Evolutionary conservation across 768 basidiomycete species (phyloP).

Genomic region (Filobasidium wieringae): DNA sequence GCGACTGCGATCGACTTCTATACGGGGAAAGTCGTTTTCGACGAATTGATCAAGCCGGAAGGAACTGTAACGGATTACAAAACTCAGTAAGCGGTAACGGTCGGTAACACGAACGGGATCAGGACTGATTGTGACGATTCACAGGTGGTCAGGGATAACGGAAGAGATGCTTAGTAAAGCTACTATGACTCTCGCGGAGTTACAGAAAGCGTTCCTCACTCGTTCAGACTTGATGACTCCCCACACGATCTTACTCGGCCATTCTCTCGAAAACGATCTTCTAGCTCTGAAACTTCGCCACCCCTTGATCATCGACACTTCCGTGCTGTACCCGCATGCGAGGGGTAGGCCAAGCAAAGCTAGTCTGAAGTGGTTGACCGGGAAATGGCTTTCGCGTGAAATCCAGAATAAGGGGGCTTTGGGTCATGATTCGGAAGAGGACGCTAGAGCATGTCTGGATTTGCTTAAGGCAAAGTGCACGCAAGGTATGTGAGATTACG

Average conservation of each 20-base stretch:
- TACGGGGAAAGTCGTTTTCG: slow-evolving; percentile 63
- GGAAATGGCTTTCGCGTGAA: slow-evolving; percentile 79
- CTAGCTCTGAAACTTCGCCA: slow-evolving; percentile 77
- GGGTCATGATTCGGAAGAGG: slow-evolving; percentile 90
- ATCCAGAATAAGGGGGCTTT: slow-evolving; percentile 71
- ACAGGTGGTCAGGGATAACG: slow-evolving; percentile 88
- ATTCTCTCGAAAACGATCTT: slow-evolving; percentile 91
- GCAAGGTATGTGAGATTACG: slow-evolving; percentile 42
- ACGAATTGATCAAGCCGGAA: slow-evolving; percentile 75
- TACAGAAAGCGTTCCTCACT: slow-evolving; percentile 60
- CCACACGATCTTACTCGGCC: slow-evolving; percentile 70
- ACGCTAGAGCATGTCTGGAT: slow-evolving; percentile 77
- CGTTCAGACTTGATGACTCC: slow-evolving; percentile 41
- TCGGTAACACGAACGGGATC: background rate
- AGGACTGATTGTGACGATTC: background rate
- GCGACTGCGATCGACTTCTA: slow-evolving; percentile 71
- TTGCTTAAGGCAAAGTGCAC: slow-evolving; percentile 69
- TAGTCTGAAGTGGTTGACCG: slow-evolving; percentile 90
- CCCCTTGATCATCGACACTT: slow-evolving; percentile 80
- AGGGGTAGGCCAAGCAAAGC: slow-evolving; percentile 88
- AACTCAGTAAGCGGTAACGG: slow-evolving; percentile 52
- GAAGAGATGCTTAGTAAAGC: slow-evolving; percentile 54
- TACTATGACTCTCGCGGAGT: slow-evolving; percentile 65
- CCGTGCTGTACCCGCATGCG: slow-evolving; percentile 79
- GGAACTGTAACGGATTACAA: slow-evolving; percentile 81